Base-by-base conservation (phyloP, 306 rosid species). In the Vigna radiata region DNA sequence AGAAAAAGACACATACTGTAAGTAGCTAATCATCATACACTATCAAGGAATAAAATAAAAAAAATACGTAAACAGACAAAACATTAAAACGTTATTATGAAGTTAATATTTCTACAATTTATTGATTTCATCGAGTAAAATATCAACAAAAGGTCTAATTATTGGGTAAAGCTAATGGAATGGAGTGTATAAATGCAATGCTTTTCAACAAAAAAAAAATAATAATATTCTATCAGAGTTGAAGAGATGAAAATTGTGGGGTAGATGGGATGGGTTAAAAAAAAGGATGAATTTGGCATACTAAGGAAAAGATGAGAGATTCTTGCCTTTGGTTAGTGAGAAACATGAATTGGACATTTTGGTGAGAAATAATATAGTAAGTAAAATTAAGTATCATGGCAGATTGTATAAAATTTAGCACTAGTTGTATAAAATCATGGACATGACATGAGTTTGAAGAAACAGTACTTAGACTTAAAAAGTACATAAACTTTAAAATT, bases 61-160 rank as follows among this genome's bases (percentile, higher is more conserved):
- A 29, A 1, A 12, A 47, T 58, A 67, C n/a, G 49, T 67, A 60
- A 33, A 47, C 67, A 56, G 41, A 21, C 60, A 59, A 53, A 8
- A 58, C 25, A 16, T 56, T 33, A 65, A 58, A 58, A 67, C 13
- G 64, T 27, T 58, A 47, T 29, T 23, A 79, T 47, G 18, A 29
- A 72, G 46, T 29, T 76, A 25, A 70, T n/a, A 19, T 60, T 44
- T 68, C 46, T 17, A 19, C 21, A 56, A 29, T 58, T 68, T 14
- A 27, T 37, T 61, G 62, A 44, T 13, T 50, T 25, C 54, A 58
- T 15, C 13, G 31, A 62, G 58, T 5, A 44, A 46, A 27, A 46
- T 67, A 47, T 68, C 80, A 68, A 16, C n/a, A 68, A 12, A 58
- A 8, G 72, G 49, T n/a, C 55, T 21, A 55, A n/a, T 54, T 14